phyloP scores from a whole-genome alignment of 148 eudicot species.

The Oxyria digyna region DNA sequence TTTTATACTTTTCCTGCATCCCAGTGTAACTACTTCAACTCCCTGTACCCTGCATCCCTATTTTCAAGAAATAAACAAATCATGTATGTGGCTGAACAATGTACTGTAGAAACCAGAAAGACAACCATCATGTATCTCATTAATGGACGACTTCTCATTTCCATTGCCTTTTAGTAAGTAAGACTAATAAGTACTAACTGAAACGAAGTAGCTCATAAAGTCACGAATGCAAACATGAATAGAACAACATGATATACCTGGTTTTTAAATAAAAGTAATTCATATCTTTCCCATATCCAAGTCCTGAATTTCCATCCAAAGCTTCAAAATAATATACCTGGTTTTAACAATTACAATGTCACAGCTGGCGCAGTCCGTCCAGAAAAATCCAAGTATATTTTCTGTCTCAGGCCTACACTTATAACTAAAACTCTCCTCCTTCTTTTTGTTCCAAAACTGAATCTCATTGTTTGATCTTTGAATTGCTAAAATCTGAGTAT shows the following conservation, averaged over 20 bases:
- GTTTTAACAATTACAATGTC: conserved; percentile 79
- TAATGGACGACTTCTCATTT: too few relatives aligned
- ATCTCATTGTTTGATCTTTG: conserved; percentile 71
- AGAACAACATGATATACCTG: neutral
- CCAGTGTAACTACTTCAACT: too few relatives aligned
- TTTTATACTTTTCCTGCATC: too few relatives aligned
- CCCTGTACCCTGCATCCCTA: too few relatives aligned
- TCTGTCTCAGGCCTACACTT: conserved; percentile 63
- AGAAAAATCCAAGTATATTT: conserved; percentile 82
- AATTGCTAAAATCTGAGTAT: conserved; percentile 61
- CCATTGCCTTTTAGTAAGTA: too few relatives aligned
- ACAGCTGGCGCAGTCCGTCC: conserved; percentile 86
- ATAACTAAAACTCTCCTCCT: conserved; percentile 48
- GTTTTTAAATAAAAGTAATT: neutral
- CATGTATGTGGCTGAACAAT: too few relatives aligned
- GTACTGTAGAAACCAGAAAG: too few relatives aligned
- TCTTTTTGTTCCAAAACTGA: conserved; percentile 66
- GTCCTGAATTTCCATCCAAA: conserved; percentile 1
- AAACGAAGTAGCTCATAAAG: neutral
- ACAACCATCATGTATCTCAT: too few relatives aligned
- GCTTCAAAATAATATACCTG: conserved; percentile 33
- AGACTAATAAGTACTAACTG: too few relatives aligned
- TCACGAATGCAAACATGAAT: neutral
- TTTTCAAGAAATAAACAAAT: too few relatives aligned
- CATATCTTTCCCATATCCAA: neutral